Evolutionary conservation across 352 stramenopile species (phyloP).

Genomic region (Phytopythium mirpurense): DNA sequence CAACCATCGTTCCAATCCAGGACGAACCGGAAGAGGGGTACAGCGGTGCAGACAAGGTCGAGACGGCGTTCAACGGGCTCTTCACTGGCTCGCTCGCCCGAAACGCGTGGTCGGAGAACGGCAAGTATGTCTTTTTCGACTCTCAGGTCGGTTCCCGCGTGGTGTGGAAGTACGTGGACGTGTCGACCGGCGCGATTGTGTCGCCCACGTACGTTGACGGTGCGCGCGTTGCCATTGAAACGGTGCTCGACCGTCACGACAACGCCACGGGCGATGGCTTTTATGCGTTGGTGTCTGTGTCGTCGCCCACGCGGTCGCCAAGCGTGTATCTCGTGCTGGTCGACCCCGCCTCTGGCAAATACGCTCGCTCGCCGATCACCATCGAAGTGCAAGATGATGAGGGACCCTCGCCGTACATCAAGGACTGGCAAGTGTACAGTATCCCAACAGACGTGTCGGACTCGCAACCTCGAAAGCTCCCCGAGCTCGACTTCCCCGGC

Average conservation of each 20-base stretch:
- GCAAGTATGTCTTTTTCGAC: slow-evolving; percentile 55
- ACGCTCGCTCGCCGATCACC: slow-evolving; percentile 23
- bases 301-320: slow-evolving; percentile 44
- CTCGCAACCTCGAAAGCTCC: background rate
- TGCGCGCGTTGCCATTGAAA: slow-evolving; percentile 35
- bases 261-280: slow-evolving; percentile 13
- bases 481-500: slow-evolving; percentile 13
- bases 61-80: slow-evolving; percentile 63
- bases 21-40: slow-evolving; percentile 36
- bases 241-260: slow-evolving; percentile 35
- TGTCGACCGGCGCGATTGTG: slow-evolving; percentile 35
- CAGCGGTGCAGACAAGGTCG: slow-evolving; percentile 17
- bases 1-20: slow-evolving; percentile 59
- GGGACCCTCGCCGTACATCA: slow-evolving; percentile 27
- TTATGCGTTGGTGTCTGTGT: slow-evolving; percentile 40
- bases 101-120: slow-evolving; percentile 55
- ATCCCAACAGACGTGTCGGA: slow-evolving; percentile 53
- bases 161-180: slow-evolving; percentile 70
- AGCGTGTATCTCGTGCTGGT: slow-evolving; percentile 57
- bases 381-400: slow-evolving; percentile 35
- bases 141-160: slow-evolving; percentile 60
- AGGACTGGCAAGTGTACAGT: slow-evolving; percentile 53
- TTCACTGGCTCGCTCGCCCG: slow-evolving; percentile 46
- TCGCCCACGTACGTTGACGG: slow-evolving; percentile 54
- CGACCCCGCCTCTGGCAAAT: slow-evolving; percentile 35